Base-by-base conservation (phyloP, 768 basidiomycete species). In the Mycena rebaudengoi region DNA sequence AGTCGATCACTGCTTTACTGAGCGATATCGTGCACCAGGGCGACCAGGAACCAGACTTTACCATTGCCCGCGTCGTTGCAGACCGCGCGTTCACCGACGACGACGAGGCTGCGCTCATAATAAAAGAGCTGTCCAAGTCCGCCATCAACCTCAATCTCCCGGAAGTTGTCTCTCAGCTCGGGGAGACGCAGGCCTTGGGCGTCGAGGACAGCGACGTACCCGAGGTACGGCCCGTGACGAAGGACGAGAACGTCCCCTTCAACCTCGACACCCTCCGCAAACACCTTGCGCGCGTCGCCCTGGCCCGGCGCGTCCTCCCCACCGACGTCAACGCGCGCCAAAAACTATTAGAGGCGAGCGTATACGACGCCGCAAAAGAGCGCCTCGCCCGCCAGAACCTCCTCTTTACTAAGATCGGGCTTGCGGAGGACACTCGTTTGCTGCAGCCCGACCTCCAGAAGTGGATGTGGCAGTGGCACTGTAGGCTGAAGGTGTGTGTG, bases 381-480 rank as follows among this genome's bases (percentile, higher is more conserved):
- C 87, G 91, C 11, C 80, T 92, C 62, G 82, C 85, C 72, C 86
- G 88, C 57, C 86, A 94, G 69, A 77, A 83, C 10, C 82, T 89
- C 59, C 50, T 82, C 1, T 83, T 94, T 52, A 81, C 85, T 6
- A 78, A 83, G 28, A 79, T 91, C 18, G 89, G 90, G 14, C 67
- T 93, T 23, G 83, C 74, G 26, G 80, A 78, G 61, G 76, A 76
- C 20, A 76, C 78, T 10, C 76, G n/a, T n/a, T n/a, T 88, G 53
- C 80, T 79, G 43, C 76, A 79, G 28, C 77, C 78, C 16, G 83
- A 87, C 65, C 78, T 96, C 25, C 88, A 89, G 66, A 74, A 77
- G 39, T 91, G 91, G 91, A 94, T 97, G 92, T 94, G 91, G 90
- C 79, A 86, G 7, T 97, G 95, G 95, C 91, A 95, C 69, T 69